Evolutionary conservation across 192 early-diverging fungal genomes (phyloP).

Genomic region (Podila verticillata): DNA sequence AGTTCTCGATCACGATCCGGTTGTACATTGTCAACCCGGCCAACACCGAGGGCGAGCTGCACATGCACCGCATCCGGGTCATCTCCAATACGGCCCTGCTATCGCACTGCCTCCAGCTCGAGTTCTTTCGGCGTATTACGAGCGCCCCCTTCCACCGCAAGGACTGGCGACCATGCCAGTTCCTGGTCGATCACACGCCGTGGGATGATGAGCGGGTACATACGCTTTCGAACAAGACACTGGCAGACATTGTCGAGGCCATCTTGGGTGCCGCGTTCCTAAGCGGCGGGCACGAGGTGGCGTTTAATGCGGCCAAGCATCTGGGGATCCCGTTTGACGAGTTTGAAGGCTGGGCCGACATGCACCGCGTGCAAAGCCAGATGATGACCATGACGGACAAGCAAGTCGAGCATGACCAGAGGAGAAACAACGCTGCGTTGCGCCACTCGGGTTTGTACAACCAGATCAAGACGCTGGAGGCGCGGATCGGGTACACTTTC

Average conservation of each 20-base stretch:
- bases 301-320: conserved; percentile 61
- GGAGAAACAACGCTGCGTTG: too few species aligned
- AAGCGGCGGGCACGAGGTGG: conserved; percentile 62
- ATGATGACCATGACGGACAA: too few species aligned
- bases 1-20: conserved; percentile 75
- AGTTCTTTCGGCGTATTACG: conserved; percentile 70
- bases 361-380: conserved; percentile 32
- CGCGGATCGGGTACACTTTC: conserved; percentile 73
- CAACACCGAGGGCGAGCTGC: conserved; percentile 83
- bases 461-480: conserved; percentile 22
- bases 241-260: conserved; percentile 90
- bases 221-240: conserved; percentile 79
- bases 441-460: too few species aligned
- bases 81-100: conserved; percentile 84
- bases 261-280: conserved; percentile 80
- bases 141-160: conserved; percentile 70
- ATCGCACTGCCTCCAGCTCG: conserved; percentile 55
- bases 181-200: conserved; percentile 36
- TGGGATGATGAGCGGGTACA: conserved; percentile 46
- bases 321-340: conserved; percentile 66
- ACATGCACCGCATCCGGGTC: conserved; percentile 71
- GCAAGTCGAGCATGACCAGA: too few species aligned
- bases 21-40: conserved; percentile 81
- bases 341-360: conserved; percentile 61
- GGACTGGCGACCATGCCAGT: conserved; percentile 62